Conservation (phyloP, 2,329 filamentous ascomycete species). For the Alternaria burnsii region DNA sequence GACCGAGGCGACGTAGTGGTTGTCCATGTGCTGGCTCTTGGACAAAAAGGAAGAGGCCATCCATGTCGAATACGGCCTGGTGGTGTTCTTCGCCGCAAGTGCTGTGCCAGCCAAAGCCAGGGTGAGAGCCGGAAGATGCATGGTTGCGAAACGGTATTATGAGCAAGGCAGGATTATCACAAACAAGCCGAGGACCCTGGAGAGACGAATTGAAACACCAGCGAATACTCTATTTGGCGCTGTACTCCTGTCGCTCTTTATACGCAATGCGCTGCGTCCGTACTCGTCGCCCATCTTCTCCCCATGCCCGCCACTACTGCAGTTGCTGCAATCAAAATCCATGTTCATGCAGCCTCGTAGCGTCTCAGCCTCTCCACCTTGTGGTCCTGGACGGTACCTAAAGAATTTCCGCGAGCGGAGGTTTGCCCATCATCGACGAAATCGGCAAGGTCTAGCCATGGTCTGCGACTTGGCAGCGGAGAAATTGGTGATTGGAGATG, state of each 20-base stretch:
- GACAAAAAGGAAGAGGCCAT: conserved; percentile 61
- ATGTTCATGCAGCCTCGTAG: conserved; percentile 20
- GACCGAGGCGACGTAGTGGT: conserved; percentile 57
- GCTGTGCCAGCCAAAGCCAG: conserved; percentile 33
- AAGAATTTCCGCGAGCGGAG: conserved; percentile 28
- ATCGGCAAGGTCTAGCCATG: conserved; percentile 19
- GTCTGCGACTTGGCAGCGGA: conserved; percentile 28
- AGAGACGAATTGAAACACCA: not conserved
- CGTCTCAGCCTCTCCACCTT: conserved; percentile 16
- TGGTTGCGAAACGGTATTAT: conserved; percentile 25
- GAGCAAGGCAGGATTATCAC: conserved; percentile 11
- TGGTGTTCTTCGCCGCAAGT: conserved; percentile 33
- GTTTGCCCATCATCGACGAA: conserved; percentile 18
- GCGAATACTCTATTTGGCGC: not conserved
- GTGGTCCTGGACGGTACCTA: conserved; percentile 8
- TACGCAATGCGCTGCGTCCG: conserved; percentile 7
- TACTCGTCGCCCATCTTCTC: not conserved
- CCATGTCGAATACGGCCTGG: conserved; percentile 47
- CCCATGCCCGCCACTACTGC: conserved; percentile 9
- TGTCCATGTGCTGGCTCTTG: conserved; percentile 51
- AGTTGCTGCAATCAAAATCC: conserved; percentile 24
- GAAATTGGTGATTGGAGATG: conserved; percentile 36
- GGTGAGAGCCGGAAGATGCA: conserved; percentile 37
- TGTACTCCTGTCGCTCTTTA: conserved; percentile 11
- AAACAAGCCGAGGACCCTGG: not conserved